Evolutionary conservation across 2,329 filamentous ascomycete species (phyloP).

Genomic region (Neofusicoccum ribis): DNA sequence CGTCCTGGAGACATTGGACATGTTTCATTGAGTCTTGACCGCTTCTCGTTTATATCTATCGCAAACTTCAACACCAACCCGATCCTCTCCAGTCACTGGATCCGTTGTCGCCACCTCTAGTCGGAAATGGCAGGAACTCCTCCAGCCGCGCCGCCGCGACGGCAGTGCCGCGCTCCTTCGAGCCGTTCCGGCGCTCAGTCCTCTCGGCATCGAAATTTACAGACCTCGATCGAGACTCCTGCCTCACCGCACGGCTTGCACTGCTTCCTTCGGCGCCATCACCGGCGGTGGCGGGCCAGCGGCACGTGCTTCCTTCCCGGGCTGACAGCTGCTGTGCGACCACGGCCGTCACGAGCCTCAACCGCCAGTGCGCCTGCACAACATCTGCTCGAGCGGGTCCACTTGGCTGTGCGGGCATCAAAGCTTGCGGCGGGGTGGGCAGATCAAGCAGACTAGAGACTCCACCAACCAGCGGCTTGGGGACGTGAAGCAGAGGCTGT

Average conservation of each 20-base stretch:
- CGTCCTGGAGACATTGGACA: background rate
- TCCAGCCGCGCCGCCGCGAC: background rate
- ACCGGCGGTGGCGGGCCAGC: background rate
- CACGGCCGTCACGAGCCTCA: constrained; percentile 18
- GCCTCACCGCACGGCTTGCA: background rate
- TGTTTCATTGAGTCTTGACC: background rate
- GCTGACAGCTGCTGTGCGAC: constrained; percentile 19
- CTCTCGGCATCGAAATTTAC: background rate
- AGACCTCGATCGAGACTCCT: background rate
- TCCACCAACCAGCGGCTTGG: constrained; percentile 10
- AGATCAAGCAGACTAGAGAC: constrained; percentile 1
- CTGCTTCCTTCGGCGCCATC: too few species aligned
- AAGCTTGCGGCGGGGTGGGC: constrained; percentile 15
- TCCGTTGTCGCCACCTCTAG: background rate
- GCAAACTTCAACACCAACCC: background rate
- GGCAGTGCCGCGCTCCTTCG: background rate
- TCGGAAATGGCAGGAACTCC: background rate
- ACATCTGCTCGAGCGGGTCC: constrained; percentile 17
- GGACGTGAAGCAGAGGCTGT: background rate
- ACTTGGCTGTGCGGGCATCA: constrained; percentile 18
- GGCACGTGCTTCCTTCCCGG: background rate
- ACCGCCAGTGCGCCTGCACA: constrained; percentile 4
- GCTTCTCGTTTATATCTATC: background rate
- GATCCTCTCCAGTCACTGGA: background rate
- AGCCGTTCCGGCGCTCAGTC: background rate